Conservation (phyloP, 192 early-diverging fungal species). For the Allomyces javanicus region DNA sequence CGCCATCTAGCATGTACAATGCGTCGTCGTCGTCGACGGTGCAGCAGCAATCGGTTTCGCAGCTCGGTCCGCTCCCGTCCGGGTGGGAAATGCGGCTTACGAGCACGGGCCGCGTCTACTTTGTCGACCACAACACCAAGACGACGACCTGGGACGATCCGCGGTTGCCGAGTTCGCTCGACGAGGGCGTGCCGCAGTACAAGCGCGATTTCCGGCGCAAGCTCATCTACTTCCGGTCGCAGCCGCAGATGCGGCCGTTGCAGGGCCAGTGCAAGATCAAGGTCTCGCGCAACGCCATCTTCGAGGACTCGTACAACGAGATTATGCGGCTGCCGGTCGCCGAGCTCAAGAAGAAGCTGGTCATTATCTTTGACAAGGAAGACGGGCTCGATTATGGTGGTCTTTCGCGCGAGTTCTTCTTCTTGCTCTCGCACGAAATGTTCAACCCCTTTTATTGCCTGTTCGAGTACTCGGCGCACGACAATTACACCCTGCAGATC, state of each 20-base stretch:
- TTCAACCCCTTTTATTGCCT: slow-evolving; percentile 93
- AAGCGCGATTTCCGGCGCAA: slow-evolving; percentile 97
- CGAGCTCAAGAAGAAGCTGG: slow-evolving; percentile 88
- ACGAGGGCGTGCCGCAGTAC: slow-evolving; percentile 89
- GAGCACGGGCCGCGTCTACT: slow-evolving; percentile 82
- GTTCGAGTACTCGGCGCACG: slow-evolving; percentile 95
- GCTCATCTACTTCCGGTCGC: slow-evolving; percentile 87
- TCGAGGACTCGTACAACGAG: slow-evolving; percentile 90
- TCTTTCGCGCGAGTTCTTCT: slow-evolving; percentile 93
- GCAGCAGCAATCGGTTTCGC: slow-evolving; percentile 48
- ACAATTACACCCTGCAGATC: slow-evolving; percentile 96
- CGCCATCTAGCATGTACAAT: slow-evolving; percentile 8
- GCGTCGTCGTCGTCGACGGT: slow-evolving; percentile 24
- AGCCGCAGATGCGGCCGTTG: slow-evolving; percentile 69
- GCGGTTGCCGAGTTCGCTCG: slow-evolving; percentile 59
- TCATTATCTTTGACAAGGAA: slow-evolving; percentile 98
- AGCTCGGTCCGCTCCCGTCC: slow-evolving; percentile 76
- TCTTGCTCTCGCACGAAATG: slow-evolving; percentile 93
- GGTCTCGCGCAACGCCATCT: slow-evolving; percentile 67
- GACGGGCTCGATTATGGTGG: slow-evolving; percentile 98
- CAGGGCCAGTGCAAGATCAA: slow-evolving; percentile 87
- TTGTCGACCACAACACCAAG: slow-evolving; percentile 96
- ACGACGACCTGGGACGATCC: slow-evolving; percentile 97
- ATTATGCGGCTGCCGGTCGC: slow-evolving; percentile 77
- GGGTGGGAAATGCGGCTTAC: slow-evolving; percentile 99